Evolutionary conservation across 345 rosid genomes (phyloP), one percentile per base, ranked within the genome.

Genomic region (Boechera retrofracta): DNA sequence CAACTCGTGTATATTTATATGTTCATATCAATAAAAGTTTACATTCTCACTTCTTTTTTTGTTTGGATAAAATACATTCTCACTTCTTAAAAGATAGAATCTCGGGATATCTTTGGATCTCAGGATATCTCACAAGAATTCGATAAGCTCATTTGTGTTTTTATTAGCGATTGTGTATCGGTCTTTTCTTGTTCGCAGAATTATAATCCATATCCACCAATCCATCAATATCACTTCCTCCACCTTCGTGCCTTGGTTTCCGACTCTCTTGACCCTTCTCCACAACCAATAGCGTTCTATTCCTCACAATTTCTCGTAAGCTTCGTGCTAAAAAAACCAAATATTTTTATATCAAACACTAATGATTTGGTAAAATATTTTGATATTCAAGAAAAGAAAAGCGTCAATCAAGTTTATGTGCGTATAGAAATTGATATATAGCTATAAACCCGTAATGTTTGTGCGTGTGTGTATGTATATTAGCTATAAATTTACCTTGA

Each of bases 151-250:
- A 36, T 70, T 7, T 48, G 52, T 45, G 60, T 48, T 52, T 32
- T 0, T 4, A 33, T 61, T 54, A 45, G 36, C 65, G 82, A 61
- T 79, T 79, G 42, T 79, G 82, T 60, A 79, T 79, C 0, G 82
- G 82, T 60, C 78, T 73, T 61, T 79, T 79, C 78, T 73, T 79
- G 69, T 79, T 79, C 26, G 78, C 82, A 61, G 70, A 53, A 42
- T 79, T 73, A 54, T 79, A 79, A 47, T 79, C 82, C 78, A 73
- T 79, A 61, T 79, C 82, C 64, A 79, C 74, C 29, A 79, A 67
- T 33, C 82, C 82, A 60, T 79, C 78, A 54, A 33, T 52, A 42
- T 79, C 78, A 67, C 66, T 67, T 67, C 71, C 74, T 67, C 74
- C 78, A 61, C 44, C 66, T 6, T 67, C 58, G 10, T 73, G 70